Conservation (phyloP, 108 stramenopile species). For the Fistulifera pelliculosa region DNA sequence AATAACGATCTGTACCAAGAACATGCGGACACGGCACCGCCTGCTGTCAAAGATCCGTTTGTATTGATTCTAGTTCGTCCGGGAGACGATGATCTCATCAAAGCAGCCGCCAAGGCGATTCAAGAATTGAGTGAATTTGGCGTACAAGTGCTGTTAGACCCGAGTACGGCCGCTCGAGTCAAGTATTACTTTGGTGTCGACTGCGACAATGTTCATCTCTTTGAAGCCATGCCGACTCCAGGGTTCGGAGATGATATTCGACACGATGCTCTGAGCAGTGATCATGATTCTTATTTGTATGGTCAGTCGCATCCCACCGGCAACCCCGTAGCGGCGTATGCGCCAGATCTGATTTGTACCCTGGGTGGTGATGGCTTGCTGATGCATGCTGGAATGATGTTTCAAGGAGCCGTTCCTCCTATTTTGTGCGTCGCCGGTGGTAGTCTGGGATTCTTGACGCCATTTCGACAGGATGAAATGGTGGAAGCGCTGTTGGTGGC, state of each 20-base stretch:
- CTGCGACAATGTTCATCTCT: slow-evolving; percentile 46
- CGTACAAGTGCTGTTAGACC: slow-evolving; percentile 49
- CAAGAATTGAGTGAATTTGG: slow-evolving; percentile 31
- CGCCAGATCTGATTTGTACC: slow-evolving; percentile 65
- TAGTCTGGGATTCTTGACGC: slow-evolving; percentile 89
- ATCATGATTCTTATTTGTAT: slow-evolving; percentile 3
- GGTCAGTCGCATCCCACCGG: slow-evolving; percentile 14
- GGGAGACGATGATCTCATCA: slow-evolving; percentile 48
- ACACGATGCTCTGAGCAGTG: slow-evolving; percentile 2
- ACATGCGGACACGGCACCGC: not conserved
- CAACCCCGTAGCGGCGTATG: slow-evolving; percentile 17
- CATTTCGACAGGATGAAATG: slow-evolving; percentile 75
- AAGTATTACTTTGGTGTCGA: slow-evolving; percentile 36
- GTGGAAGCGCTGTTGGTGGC: slow-evolving; percentile 60
- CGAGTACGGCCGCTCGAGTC: slow-evolving; percentile 47
- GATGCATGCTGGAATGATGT: slow-evolving; percentile 63
- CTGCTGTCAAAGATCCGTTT: slow-evolving; percentile 13
- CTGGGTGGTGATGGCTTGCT: slow-evolving; percentile 81
- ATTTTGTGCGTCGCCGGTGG: slow-evolving; percentile 86
- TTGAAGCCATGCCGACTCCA: slow-evolving; percentile 48
- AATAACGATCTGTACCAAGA: not conserved
- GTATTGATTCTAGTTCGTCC: slow-evolving; percentile 61
- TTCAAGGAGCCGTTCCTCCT: slow-evolving; percentile 76
- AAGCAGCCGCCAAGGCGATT: slow-evolving; percentile 53
- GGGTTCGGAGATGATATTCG: slow-evolving; percentile 33